Conservation (phyloP, 1,284 basidiomycete genomes). For the Puccinia hordei region DNA sequence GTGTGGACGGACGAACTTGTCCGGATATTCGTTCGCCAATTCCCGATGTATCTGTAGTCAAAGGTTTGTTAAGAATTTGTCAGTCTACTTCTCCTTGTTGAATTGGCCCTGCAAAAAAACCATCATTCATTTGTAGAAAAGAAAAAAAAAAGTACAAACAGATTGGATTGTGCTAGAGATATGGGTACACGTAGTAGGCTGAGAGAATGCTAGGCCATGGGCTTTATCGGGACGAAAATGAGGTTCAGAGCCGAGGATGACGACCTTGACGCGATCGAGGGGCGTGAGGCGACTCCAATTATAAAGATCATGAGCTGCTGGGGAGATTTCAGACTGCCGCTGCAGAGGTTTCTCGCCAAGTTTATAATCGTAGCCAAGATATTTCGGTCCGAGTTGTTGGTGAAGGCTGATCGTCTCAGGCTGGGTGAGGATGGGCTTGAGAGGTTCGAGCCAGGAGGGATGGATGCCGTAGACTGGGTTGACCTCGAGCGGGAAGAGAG, state of each 20-base stretch:
- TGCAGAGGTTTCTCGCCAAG: not conserved
- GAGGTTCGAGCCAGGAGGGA: conserved; percentile 16
- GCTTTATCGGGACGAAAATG: not conserved
- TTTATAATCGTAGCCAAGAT: conserved; percentile 19
- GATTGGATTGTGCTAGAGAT: conserved; percentile 23
- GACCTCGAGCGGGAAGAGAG: conserved; percentile 14
- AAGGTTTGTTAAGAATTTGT: not conserved
- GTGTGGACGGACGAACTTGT: conserved; percentile 1
- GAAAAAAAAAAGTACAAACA: too few relatives aligned
- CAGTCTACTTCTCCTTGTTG: not conserved
- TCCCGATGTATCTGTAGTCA: conserved; percentile 35
- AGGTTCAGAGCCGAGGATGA: conserved; percentile 24
- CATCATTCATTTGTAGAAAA: too few relatives aligned
- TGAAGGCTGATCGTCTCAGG: conserved; percentile 23
- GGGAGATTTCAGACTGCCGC: not conserved
- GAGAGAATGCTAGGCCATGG: conserved; percentile 46
- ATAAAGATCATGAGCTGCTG: conserved; percentile 4
- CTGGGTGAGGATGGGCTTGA: conserved; percentile 13
- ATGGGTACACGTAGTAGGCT: not conserved
- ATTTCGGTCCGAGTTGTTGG: not conserved
- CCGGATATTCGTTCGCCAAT: conserved; percentile 29
- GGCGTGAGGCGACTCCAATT: conserved; percentile 44
- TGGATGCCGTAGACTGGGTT: conserved; percentile 22
- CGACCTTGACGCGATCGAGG: conserved; percentile 40
- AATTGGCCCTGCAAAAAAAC: not conserved